A percentile compares a stretch with the other conserved stretches of the same genome.
Evolutionary conservation across 352 stramenopile genomes (phyloP).

Genomic region (Halophytophthora batemanensis): DNA sequence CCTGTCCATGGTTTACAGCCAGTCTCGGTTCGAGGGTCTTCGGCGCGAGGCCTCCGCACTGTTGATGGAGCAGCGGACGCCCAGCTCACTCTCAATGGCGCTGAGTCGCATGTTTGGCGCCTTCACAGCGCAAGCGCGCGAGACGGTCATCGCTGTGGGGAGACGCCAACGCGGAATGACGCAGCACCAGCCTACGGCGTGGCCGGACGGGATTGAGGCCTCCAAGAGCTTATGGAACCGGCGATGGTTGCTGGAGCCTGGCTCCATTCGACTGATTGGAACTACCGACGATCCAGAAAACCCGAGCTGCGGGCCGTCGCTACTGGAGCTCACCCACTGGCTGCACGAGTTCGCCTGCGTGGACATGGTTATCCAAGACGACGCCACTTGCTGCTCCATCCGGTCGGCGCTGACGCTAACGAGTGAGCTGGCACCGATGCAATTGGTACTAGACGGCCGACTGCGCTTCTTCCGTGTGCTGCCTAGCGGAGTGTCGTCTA

Average conservation of each 20-base stretch:
- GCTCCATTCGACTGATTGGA: slow-evolving; percentile 6
- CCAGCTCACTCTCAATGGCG: neutral
- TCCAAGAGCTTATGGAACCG: slow-evolving; percentile 8
- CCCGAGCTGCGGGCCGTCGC: neutral
- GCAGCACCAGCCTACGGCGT: neutral
- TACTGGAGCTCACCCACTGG: slow-evolving; percentile 1
- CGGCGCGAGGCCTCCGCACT: slow-evolving; percentile 6
- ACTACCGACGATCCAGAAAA: neutral
- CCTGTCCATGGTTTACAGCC: slow-evolving; percentile 23
- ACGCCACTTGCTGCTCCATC: slow-evolving; percentile 1
- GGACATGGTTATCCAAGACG: slow-evolving; percentile 14
- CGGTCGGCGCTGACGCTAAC: slow-evolving; percentile 6
- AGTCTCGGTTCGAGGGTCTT: slow-evolving; percentile 11
- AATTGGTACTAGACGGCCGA: slow-evolving; percentile 24
- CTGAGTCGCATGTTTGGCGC: slow-evolving; percentile 4
- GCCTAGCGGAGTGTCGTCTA: slow-evolving; percentile 24
- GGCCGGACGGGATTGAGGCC: neutral
- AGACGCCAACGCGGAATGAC: neutral
- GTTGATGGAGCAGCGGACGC: slow-evolving; percentile 2
- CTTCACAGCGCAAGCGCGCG: slow-evolving; percentile 8
- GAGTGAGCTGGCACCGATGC: slow-evolving; percentile 1
- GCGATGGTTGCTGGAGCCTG: slow-evolving; percentile 14
- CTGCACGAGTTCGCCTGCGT: slow-evolving; percentile 9
- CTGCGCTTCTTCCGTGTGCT: slow-evolving; percentile 29
- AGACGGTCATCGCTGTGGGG: slow-evolving; percentile 1